Conservation (phyloP, 495 filamentous ascomycete genomes). For the Cercophora newfieldiana region DNA sequence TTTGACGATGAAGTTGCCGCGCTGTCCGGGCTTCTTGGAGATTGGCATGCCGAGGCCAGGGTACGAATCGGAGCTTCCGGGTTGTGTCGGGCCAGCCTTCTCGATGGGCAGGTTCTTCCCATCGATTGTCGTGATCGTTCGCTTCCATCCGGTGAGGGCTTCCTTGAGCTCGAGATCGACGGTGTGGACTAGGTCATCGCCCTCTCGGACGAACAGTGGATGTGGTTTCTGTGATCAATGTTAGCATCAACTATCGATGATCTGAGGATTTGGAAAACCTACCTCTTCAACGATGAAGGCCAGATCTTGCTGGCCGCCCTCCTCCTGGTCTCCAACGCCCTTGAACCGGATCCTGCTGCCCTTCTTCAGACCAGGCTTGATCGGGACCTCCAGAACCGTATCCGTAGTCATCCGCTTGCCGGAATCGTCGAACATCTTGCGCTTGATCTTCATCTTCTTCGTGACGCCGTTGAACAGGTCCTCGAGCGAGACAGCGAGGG, state of each 20-base stretch:
- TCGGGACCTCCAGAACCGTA: slow-evolving; percentile 85
- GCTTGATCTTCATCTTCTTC: slow-evolving; percentile 97
- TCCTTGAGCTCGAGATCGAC: slow-evolving; percentile 89
- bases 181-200: slow-evolving; percentile 76
- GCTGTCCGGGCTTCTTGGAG: slow-evolving; percentile 78
- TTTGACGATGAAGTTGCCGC: slow-evolving; percentile 85
- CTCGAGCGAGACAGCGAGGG: slow-evolving; percentile 77
- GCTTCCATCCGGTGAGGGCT: slow-evolving; percentile 92
- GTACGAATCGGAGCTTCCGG: slow-evolving; percentile 76
- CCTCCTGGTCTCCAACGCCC: slow-evolving; percentile 93
- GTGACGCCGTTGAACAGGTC: slow-evolving; percentile 80
- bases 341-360: slow-evolving; percentile 98
- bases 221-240: slow-evolving; percentile 68
- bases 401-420: slow-evolving; percentile 85
- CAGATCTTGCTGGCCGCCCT: slow-evolving; percentile 94
- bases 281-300: slow-evolving; percentile 95
- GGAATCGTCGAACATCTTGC: slow-evolving; percentile 85
- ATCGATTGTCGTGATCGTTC: slow-evolving; percentile 90
- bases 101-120: slow-evolving; percentile 75
- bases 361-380: slow-evolving; percentile 92
- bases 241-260: neutral
- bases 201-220: slow-evolving; percentile 76
- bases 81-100: slow-evolving; percentile 79
- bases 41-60: slow-evolving; percentile 88
- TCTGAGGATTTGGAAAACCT: too few species aligned